A percentile compares a stretch with the other conserved stretches of the same genome.
phyloP scores from a whole-genome alignment of 768 basidiomycete genomes.

The Suillus fuscotomentosus region DNA sequence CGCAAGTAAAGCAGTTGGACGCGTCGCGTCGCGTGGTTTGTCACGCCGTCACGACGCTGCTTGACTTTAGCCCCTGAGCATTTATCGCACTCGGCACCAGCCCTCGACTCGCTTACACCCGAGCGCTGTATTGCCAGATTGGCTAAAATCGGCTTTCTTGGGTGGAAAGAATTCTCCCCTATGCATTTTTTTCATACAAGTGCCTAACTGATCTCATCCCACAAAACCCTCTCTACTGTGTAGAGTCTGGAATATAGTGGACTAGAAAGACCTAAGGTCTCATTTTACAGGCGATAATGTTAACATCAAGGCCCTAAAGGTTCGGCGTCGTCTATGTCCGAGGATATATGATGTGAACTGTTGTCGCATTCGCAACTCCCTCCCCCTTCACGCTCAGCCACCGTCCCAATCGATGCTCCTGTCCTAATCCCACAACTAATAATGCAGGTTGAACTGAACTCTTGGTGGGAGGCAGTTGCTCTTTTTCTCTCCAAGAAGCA shows the following conservation, averaged over 20 bases:
- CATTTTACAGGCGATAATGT: background rate
- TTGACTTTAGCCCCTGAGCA: background rate
- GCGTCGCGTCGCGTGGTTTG: slow-evolving; percentile 3
- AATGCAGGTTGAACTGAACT: slow-evolving; percentile 38
- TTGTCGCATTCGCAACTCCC: slow-evolving; percentile 69
- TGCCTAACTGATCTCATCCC: too few relatives aligned
- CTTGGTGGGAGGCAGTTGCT: slow-evolving; percentile 10
- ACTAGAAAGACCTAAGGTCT: background rate
- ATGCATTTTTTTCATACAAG: too few relatives aligned
- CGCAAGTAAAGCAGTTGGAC: background rate
- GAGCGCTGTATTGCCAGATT: too few relatives aligned
- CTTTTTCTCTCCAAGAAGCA: slow-evolving; percentile 39
- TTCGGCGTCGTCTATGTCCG: slow-evolving; percentile 23
- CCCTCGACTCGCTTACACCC: too few relatives aligned
- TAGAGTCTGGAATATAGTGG: background rate
- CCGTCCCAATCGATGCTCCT: slow-evolving; percentile 87
- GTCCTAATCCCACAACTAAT: slow-evolving; percentile 78
- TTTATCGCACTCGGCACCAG: too few relatives aligned
- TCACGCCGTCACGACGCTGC: background rate
- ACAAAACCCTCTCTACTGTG: too few relatives aligned
- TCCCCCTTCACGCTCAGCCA: slow-evolving; percentile 79
- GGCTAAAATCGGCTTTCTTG: too few relatives aligned
- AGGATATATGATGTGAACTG: slow-evolving; percentile 59
- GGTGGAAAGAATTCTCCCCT: background rate
- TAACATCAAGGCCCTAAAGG: background rate